phyloP scores from a whole-genome alignment of 139 green algal genomes.

The Bryopsis sp. region DNA sequence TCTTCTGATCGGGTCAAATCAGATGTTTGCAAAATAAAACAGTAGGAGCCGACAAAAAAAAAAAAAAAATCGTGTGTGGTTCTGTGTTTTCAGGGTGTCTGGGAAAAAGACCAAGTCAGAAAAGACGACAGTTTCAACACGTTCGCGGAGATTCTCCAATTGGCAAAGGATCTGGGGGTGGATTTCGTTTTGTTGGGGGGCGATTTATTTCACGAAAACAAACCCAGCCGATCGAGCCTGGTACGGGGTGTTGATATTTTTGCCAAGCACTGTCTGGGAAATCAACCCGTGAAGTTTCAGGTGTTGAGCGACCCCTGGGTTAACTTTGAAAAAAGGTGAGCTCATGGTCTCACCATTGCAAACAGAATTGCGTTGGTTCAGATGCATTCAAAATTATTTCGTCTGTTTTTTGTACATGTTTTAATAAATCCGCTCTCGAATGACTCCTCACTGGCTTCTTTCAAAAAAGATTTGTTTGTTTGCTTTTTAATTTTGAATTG shows the following conservation, averaged over 20 bases:
- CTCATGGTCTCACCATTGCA: neutral
- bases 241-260: constrained; percentile 77
- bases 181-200: constrained; percentile 91
- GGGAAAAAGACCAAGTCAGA: constrained; percentile 87
- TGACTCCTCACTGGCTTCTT: no score
- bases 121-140: constrained; percentile 85
- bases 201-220: constrained; percentile 98
- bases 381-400: no score
- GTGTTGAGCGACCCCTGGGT: constrained; percentile 66
- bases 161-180: constrained; percentile 40
- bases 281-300: constrained; percentile 58
- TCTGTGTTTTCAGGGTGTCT: no score
- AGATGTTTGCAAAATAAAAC: no score
- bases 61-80: no score
- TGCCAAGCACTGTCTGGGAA: constrained; percentile 67
- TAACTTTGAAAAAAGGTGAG: constrained; percentile 75
- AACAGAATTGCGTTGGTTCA: no score
- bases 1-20: no score
- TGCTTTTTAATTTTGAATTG: no score
- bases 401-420: no score
- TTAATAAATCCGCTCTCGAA: no score
- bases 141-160: constrained; percentile 85
- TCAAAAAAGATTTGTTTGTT: no score
- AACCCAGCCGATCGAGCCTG: constrained; percentile 63
- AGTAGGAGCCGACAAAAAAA: no score